Evolutionary conservation across 495 filamentous ascomycete species (phyloP).

Genomic region (Lasiosphaeria ovina): DNA sequence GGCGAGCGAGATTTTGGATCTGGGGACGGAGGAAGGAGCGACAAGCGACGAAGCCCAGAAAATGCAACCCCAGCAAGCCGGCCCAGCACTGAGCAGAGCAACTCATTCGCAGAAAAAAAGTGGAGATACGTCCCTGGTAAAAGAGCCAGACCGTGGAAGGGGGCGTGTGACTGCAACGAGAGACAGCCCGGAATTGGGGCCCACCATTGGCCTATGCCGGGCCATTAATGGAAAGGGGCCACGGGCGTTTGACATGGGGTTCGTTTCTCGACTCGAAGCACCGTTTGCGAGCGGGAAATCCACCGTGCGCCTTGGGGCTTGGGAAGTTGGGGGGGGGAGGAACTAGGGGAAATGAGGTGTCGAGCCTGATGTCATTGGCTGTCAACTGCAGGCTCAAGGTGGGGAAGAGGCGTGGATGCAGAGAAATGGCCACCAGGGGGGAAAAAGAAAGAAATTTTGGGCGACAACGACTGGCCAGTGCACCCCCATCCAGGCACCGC

Average conservation of each 20-base stretch:
- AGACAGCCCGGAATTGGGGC: constrained; percentile 18
- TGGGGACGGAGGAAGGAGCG: constrained; percentile 20
- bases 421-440: constrained; percentile 10
- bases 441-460: constrained; percentile 27
- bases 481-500: not conserved
- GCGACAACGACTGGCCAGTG: constrained; percentile 16
- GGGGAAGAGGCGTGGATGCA: constrained; percentile 11
- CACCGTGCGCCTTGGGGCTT: constrained; percentile 20
- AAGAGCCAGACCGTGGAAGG: constrained; percentile 18
- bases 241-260: not conserved
- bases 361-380: constrained; percentile 19
- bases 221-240: constrained; percentile 20
- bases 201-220: constrained; percentile 21
- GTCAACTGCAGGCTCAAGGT: constrained; percentile 9
- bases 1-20: constrained; percentile 26
- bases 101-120: constrained; percentile 17
- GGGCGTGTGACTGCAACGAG: constrained; percentile 19
- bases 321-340: not conserved
- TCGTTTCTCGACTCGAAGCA: constrained; percentile 12
- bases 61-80: not conserved
- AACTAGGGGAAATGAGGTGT: constrained; percentile 23
- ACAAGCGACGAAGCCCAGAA: not conserved
- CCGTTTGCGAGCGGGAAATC: constrained; percentile 7
- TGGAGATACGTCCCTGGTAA: constrained; percentile 20
- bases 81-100: constrained; percentile 19